These are phyloP conservation scores for Penicillium sp. DNA, from an alignment of 2,329 filamentous ascomycete genomes.

Conservation along the genomic window DNA sequence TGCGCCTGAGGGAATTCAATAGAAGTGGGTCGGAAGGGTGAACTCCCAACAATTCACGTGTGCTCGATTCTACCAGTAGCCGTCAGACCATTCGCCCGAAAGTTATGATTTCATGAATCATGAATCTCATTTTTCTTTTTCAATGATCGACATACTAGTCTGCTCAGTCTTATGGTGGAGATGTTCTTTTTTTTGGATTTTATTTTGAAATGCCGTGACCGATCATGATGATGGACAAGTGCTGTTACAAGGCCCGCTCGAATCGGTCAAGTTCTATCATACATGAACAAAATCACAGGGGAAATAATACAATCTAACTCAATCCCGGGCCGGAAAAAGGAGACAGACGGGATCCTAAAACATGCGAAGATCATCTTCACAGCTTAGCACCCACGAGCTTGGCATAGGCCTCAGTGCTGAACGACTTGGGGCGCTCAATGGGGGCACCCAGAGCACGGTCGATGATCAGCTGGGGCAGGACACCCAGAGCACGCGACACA, in stretches of 20 bases:
- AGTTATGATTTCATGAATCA: too few species aligned
- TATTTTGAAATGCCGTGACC: conserved; percentile 7
- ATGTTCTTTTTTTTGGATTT: too few species aligned
- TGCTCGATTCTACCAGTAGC: conserved; percentile 24
- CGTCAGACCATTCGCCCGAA: conserved; percentile 16
- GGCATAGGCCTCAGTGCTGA: conserved; percentile 94
- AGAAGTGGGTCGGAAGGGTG: conserved; percentile 21
- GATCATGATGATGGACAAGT: conserved; percentile 24
- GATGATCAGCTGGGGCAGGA: conserved; percentile 98
- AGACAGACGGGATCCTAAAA: conserved; percentile 18
- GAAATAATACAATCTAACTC: conserved; percentile 25
- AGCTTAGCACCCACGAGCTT: conserved; percentile 87
- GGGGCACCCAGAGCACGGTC: conserved; percentile 95
- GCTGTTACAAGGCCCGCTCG: conserved; percentile 38
- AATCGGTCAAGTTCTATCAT: conserved; percentile 38
- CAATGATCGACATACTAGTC: too few species aligned
- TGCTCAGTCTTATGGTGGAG: too few species aligned
- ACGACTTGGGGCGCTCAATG: conserved; percentile 98
- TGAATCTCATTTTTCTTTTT: too few species aligned
- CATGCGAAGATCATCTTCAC: conserved; percentile 53
- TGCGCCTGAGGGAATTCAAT: conserved; percentile 2
- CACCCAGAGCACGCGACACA: conserved; percentile 95
- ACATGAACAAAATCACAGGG: conserved; percentile 30
- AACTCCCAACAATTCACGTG: conserved; percentile 24
- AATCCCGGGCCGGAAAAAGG: conserved; percentile 14